Base-by-base conservation (phyloP, 1,284 basidiomycete species). In the Heterobasidion occidentale region DNA sequence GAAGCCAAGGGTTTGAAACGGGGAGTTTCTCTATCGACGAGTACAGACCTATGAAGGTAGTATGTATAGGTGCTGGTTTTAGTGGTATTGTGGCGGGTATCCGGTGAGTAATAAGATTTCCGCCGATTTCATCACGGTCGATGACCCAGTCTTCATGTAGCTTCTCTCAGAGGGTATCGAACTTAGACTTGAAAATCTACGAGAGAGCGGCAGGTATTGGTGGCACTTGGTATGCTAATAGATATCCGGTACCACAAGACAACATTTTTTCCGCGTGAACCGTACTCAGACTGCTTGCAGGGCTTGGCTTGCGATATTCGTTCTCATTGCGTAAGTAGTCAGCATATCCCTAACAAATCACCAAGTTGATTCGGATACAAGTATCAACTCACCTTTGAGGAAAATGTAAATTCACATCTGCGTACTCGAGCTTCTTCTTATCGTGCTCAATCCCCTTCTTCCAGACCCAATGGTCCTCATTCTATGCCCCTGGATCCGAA, bases 331-430 rank as follows among this genome's bases (percentile, higher is more conserved):
- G 78, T 80, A 64, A 57, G 75, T 65, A 9, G 11, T 7, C 7
- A 42, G 38, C n/a, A 27, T 42, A n/a, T 7, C 11, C 3, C 12
- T 11, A 42, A 7, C 7, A 42, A 42, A 42, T 42, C 5, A 42
- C 11, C 5, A 5, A 7, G 4, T 42, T 42, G 12, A n/a, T 36
- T 27, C 4, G 27, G 27, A 27, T 27, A 6, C 27, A 27, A 85
- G 80, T 85, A 84, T 63, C 81, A 82, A 65, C 70, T 79, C 15
- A 79, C 78, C 0, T 86, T 84, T 54, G 78, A 79, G 56, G 70
- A 73, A 14, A 83, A 83, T 60, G 80, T 67, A 50, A 42, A 3
- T 12, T 42, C 38, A 12, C 38, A n/a, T 42, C 38, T 42, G 11
- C 1, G n/a, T 11, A 11, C 38, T 50, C 19, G n/a, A 42, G n/a